Base-by-base conservation (phyloP, 2,329 filamentous ascomycete species). In the Colletotrichum lentis region DNA sequence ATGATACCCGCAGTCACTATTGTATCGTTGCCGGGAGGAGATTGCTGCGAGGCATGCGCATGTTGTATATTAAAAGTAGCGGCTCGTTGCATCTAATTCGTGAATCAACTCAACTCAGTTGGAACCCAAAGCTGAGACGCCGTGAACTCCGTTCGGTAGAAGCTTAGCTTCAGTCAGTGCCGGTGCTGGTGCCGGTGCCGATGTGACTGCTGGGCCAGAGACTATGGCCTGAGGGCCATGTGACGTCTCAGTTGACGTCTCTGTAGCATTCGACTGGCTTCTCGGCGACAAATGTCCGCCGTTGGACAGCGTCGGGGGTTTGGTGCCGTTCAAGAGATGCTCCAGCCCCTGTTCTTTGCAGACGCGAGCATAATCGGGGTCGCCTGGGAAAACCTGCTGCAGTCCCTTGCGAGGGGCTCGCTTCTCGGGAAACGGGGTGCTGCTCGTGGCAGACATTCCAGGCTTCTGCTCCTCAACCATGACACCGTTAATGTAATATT, bases 331-430 rank as follows among this genome's bases (percentile, higher is more conserved):
- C 67, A 88, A 63, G 57, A 89, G 80, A 76, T 89, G 82, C 14
- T 80, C 78, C 6, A 88, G 79, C n/a, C 85, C 85, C 74, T 89
- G 86, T 68, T 88, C 84, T 61, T 82, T 77, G 73, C 85, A 88
- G 20, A 88, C 76, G 39, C 80, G 80, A 31, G 78, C 78, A 71
- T 88, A 89, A 37, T 88, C 86, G 3, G 86, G 84, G 58, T 90
- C 87, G 52, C 85, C 80, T 7, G 85, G 82, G 14, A 80, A 79
- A 2, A 88, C 85, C 22, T 83, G 82, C 3, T 83, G 75, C 14
- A 89, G 73, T 5, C 87, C 82, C 41, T 85, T 82, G 44, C 87
- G 83, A 3, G 87, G 86, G 18, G 87, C 84, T 46, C 83, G 82
- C 31, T 80, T 79, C 65, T 87, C 85, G 7, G 84, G 83, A 71